Conservation (phyloP, 2,329 filamentous ascomycete genomes). For the Diaporthe citriasiana region DNA sequence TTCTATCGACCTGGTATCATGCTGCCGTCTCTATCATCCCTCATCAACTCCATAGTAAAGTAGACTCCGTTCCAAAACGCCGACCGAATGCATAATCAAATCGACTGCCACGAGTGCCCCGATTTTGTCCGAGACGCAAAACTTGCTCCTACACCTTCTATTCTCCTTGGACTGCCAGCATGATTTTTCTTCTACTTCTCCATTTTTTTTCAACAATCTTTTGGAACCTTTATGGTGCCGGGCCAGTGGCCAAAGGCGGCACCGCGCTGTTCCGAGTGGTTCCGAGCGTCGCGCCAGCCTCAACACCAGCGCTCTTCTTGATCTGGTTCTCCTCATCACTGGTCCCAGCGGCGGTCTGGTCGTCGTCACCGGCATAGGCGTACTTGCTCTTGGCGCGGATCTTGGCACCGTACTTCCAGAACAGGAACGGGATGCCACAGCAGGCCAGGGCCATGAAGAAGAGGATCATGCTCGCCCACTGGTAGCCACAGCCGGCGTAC, state of each 20-base stretch:
- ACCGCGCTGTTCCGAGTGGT: conserved; percentile 3
- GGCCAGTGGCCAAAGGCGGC: conserved; percentile 24
- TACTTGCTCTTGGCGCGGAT: conserved; percentile 80
- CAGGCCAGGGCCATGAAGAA: conserved; percentile 83
- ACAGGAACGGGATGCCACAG: conserved; percentile 86
- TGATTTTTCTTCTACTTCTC: background rate
- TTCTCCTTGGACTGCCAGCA: no score
- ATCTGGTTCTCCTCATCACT: conserved; percentile 55
- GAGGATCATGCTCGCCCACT: conserved; percentile 82
- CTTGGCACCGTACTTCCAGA: conserved; percentile 81
- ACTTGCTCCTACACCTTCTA: no score
- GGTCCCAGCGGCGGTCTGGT: conserved; percentile 46
- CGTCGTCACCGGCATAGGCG: conserved; percentile 76
- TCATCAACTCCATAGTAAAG: conserved; percentile 18
- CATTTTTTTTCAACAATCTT: background rate
- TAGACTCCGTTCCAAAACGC: background rate
- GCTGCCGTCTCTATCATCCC: conserved; percentile 27
- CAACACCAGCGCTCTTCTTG: conserved; percentile 19
- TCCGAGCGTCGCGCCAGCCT: conserved; percentile 23
- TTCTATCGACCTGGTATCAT: conserved; percentile 26
- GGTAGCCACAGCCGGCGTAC: conserved; percentile 79
- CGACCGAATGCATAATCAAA: background rate
- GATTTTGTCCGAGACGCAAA: background rate
- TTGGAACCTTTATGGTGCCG: background rate
- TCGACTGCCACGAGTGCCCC: background rate